phyloP scores from a whole-genome alignment of 192 early-diverging fungal genomes.

The Gryganskiella cystojenkinii region DNA sequence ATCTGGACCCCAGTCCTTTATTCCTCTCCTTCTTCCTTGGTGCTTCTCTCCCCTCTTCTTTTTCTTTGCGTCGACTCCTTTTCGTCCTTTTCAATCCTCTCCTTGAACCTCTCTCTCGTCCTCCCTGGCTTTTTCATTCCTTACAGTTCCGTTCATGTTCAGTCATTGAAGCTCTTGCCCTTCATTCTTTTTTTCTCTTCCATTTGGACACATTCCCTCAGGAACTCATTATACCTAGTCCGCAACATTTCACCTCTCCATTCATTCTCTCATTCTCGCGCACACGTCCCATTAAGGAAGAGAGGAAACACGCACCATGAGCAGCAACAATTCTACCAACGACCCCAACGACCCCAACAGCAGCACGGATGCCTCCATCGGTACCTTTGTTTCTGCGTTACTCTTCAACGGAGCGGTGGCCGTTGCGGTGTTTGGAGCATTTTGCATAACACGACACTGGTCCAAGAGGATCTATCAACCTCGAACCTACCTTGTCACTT shows the following conservation, averaged over 20 bases:
- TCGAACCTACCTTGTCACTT: slow-evolving; percentile 68
- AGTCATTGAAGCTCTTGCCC: no score
- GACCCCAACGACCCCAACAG: slow-evolving; percentile 1
- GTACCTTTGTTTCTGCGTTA: slow-evolving; percentile 77
- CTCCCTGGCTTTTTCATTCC: no score
- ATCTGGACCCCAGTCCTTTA: background rate
- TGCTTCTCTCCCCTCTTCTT: background rate
- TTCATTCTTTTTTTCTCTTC: background rate
- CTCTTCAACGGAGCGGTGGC: slow-evolving; percentile 73
- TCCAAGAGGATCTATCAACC: slow-evolving; percentile 76
- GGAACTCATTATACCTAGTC: no score
- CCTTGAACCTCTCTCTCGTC: background rate
- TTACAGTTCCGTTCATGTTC: no score
- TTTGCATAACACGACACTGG: slow-evolving; percentile 70
- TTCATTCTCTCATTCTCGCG: background rate
- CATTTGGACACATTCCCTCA: background rate
- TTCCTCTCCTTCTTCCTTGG: background rate
- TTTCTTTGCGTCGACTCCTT: background rate
- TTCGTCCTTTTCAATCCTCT: no score
- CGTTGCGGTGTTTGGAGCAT: slow-evolving; percentile 63
- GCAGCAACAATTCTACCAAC: background rate
- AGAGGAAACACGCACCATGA: background rate
- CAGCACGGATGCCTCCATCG: slow-evolving; percentile 60
- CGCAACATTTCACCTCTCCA: background rate
- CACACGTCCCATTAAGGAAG: background rate